A percentile compares a stretch with the other conserved stretches of the same genome.
phyloP scores from a whole-genome alignment of 2,329 filamentous ascomycete genomes.

The Aspergillus caelatus region DNA sequence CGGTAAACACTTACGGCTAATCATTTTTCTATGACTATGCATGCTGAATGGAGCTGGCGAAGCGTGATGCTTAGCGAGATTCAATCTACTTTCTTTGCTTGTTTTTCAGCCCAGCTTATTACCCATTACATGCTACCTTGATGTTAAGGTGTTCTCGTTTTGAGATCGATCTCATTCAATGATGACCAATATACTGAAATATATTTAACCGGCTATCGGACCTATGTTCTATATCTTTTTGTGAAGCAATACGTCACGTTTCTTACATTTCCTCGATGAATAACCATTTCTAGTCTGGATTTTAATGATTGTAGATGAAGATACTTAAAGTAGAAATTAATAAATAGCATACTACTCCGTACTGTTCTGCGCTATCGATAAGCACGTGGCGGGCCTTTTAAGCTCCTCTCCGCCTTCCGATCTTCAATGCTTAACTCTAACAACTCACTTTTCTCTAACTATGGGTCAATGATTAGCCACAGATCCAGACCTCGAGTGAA shows the following conservation, averaged over 20 bases:
- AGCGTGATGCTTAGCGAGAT: constrained; percentile 38
- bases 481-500: background rate
- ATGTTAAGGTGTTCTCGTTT: background rate
- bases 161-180: background rate
- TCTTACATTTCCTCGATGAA: background rate
- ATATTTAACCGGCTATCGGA: background rate
- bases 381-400: constrained; percentile 21
- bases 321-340: background rate
- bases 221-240: background rate
- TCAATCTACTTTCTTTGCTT: constrained; percentile 7
- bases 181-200: background rate
- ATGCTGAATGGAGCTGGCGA: constrained; percentile 19
- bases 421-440: background rate
- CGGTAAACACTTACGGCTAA: background rate
- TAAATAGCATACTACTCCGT: background rate
- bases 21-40: background rate
- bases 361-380: constrained; percentile 20
- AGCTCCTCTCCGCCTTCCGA: constrained; percentile 6
- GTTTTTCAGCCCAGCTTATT: background rate
- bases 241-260: background rate
- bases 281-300: background rate
- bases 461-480: background rate
- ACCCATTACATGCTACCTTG: background rate
- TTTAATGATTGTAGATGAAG: background rate
- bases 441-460: background rate